Evolutionary conservation across 2,329 filamentous ascomycete species (phyloP).

Genomic region (Calonectria honghensis): DNA sequence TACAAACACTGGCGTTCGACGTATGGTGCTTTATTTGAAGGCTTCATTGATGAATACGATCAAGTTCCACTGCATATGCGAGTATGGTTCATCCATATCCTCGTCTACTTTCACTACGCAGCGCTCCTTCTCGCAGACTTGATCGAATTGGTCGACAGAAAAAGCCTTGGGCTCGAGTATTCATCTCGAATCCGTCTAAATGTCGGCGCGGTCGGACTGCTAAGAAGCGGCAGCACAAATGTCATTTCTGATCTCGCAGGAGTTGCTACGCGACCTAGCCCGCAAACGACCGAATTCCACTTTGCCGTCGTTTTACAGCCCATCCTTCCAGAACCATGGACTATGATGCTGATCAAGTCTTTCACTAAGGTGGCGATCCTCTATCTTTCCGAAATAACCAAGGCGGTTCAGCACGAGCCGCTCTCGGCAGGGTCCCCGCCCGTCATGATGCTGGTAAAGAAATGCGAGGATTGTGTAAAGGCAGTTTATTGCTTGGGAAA

Average conservation of each 20-base stretch:
- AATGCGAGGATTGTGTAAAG: slow-evolving; percentile 69
- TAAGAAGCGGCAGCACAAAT: slow-evolving; percentile 66
- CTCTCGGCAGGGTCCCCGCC: slow-evolving; percentile 45
- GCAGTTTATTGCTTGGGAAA: slow-evolving; percentile 73
- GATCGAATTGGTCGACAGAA: slow-evolving; percentile 69
- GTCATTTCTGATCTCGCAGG: slow-evolving; percentile 69
- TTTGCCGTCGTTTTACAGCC: slow-evolving; percentile 72
- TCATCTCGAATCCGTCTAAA: slow-evolving; percentile 52
- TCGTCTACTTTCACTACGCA: slow-evolving; percentile 75
- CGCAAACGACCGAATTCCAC: slow-evolving; percentile 55
- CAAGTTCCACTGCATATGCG: slow-evolving; percentile 71
- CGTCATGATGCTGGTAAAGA: slow-evolving; percentile 55
- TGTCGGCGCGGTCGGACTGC: slow-evolving; percentile 59
- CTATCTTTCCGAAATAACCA: slow-evolving; percentile 60
- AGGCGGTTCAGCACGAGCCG: slow-evolving; percentile 52
- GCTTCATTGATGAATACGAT: slow-evolving; percentile 70
- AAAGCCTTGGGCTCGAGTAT: slow-evolving; percentile 53
- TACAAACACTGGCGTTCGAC: slow-evolving; percentile 73
- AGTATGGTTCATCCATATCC: slow-evolving; percentile 75
- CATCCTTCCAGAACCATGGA: slow-evolving; percentile 77
- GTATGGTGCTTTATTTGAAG: slow-evolving; percentile 71
- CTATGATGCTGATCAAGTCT: slow-evolving; percentile 70
- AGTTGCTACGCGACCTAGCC: slow-evolving; percentile 62
- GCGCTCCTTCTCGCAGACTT: slow-evolving; percentile 73
- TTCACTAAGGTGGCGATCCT: slow-evolving; percentile 68